Evolutionary conservation across 1,284 basidiomycete species (phyloP), one percentile per base, ranked within the genome.

Genomic region (Golubevia pallescens): DNA sequence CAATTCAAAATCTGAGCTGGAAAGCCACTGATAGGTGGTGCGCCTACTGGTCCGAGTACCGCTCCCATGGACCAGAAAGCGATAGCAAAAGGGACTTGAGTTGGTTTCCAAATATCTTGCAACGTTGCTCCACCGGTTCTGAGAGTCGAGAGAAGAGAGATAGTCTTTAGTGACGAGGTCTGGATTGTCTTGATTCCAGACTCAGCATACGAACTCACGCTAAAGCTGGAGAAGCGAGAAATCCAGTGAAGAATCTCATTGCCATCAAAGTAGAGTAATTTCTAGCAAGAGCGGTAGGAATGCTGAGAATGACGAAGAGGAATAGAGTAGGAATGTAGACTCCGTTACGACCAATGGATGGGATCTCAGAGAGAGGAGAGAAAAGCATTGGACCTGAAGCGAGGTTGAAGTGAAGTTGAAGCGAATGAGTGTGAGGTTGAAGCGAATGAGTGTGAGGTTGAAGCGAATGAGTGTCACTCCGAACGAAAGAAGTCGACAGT

Each of bases 221-320:
- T 1, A 86, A 61, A 14, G 83, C 80, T 1, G 86, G 85, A 5
- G 73, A 74, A 5, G 85, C 86, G 10, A 86, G 64, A 64, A 86
- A 86, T 1, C 86, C 86, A 54, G 81, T 78, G 16, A 86, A 52
- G 74, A 87, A 86, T 21, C 87, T 77, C 10, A 86, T 66, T n/a
- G 86, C 73, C 4, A 67, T 61, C 20, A 86, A 74, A 1, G 78
- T 81, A 3, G 84, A 75, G 61, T 84, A 79, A 65, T 85, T 86
- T 34, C 66, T 72, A 2, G 78, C 76, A 4, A 85, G 69, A 0
- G 85, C 86, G 1, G 80, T 78, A 2, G 82, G 84, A 13, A 86
- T 68, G 68, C 85, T 84, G 20, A 84, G 79, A 55, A 83, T 65
- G 68, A 75, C 79, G 70, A 86, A 87, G 65, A 85, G 66, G 66